Conservation (phyloP, 2,329 filamentous ascomycete genomes). For the Pestalotiopsis sp. region DNA sequence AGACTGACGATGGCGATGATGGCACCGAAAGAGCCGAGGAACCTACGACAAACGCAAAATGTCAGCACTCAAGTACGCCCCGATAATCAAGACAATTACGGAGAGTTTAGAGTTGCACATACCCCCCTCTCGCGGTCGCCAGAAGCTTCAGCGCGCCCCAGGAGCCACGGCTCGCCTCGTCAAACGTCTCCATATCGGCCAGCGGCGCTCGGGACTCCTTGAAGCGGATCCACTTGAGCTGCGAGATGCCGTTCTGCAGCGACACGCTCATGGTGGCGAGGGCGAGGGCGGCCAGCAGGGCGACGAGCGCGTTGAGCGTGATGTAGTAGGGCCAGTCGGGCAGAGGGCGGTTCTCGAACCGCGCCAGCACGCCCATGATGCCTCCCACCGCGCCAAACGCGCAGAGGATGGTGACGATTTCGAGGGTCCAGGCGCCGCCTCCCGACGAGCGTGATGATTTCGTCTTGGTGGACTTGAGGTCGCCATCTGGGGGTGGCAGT, state of each 20-base stretch:
- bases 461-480: slow-evolving; percentile 1
- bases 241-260: slow-evolving; percentile 30
- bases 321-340: slow-evolving; percentile 31
- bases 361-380: slow-evolving; percentile 30
- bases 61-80: not conserved
- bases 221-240: slow-evolving; percentile 34
- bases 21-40: slow-evolving; percentile 29
- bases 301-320: slow-evolving; percentile 33
- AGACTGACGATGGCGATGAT: slow-evolving; percentile 27
- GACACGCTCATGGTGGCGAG: slow-evolving; percentile 29
- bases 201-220: slow-evolving; percentile 28
- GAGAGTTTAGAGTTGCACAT: not conserved
- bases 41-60: slow-evolving; percentile 12
- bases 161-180: slow-evolving; percentile 33
- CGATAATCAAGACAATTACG: not conserved
- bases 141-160: slow-evolving; percentile 30
- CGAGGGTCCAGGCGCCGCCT: slow-evolving; percentile 26
- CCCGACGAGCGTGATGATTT: not conserved
- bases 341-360: slow-evolving; percentile 27
- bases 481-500: slow-evolving; percentile 7
- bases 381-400: slow-evolving; percentile 26
- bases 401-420: slow-evolving; percentile 26
- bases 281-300: slow-evolving; percentile 29
- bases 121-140: slow-evolving; percentile 28
- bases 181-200: slow-evolving; percentile 32